These are phyloP conservation scores for Fusarium sp. DNA, from an alignment of 2,329 filamentous ascomycete genomes.

Conservation along the genomic window DNA sequence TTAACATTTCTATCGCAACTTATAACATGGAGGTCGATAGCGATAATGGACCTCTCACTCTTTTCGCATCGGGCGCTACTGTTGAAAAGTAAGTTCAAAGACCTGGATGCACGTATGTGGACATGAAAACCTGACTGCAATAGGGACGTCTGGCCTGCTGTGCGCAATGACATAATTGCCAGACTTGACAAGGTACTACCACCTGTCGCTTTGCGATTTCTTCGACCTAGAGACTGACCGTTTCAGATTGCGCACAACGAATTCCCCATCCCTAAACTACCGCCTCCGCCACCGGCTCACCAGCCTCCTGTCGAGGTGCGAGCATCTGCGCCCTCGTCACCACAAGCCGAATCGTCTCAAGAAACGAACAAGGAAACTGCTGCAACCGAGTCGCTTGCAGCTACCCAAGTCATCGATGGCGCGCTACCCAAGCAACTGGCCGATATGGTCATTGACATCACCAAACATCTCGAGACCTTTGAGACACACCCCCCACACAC, in stretches of 20 bases:
- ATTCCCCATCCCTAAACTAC: slow-evolving; percentile 76
- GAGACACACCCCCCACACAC: slow-evolving; percentile 84
- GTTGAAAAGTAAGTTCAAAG: slow-evolving; percentile 63
- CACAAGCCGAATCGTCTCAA: slow-evolving; percentile 57
- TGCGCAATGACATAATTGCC: slow-evolving; percentile 72
- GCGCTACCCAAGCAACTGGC: slow-evolving; percentile 71
- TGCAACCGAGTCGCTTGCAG: slow-evolving; percentile 54
- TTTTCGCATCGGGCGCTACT: slow-evolving; percentile 60
- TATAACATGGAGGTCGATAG: slow-evolving; percentile 64
- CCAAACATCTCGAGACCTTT: slow-evolving; percentile 74
- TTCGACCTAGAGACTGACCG: background rate
- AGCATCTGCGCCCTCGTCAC: slow-evolving; percentile 58
- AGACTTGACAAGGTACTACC: slow-evolving; percentile 70
- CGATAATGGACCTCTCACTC: slow-evolving; percentile 60
- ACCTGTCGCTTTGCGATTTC: background rate
- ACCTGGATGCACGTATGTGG: slow-evolving; percentile 10
- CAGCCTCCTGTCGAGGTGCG: slow-evolving; percentile 55
- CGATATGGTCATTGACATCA: slow-evolving; percentile 70
- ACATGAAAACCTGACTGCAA: slow-evolving; percentile 36
- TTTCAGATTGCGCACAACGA: slow-evolving; percentile 76
- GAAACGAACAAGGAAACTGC: slow-evolving; percentile 76
- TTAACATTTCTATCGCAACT: slow-evolving; percentile 26
- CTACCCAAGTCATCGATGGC: slow-evolving; percentile 47
- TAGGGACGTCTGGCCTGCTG: slow-evolving; percentile 75
- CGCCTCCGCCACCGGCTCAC: slow-evolving; percentile 54